A percentile compares a stretch with the other conserved stretches of the same genome.
These are phyloP conservation scores for Syncephalastrum racemosum DNA, from an alignment of 371 early-diverging fungal genomes.

Conservation along the genomic window DNA sequence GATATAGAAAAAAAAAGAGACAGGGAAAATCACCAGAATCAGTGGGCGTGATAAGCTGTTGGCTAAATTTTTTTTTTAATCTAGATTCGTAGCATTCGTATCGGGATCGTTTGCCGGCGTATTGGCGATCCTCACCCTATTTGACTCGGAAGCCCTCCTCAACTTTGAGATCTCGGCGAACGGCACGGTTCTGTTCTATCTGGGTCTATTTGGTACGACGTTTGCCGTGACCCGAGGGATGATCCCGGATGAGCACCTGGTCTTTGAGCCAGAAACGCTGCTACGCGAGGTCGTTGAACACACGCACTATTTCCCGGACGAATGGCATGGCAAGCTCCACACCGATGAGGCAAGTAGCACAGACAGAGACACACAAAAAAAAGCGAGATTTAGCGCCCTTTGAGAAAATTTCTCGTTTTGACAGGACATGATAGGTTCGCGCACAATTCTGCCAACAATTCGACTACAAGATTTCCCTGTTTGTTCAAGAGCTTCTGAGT, in stretches of 20 bases:
- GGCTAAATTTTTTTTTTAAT: neutral
- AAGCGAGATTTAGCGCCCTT: neutral
- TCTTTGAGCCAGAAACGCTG: conserved; percentile 78
- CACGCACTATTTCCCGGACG: conserved; percentile 88
- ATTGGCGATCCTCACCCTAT: conserved; percentile 75
- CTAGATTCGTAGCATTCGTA: conserved; percentile 86
- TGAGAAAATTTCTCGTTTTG: neutral
- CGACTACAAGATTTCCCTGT: conserved; percentile 76
- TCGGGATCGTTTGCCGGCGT: conserved; percentile 89
- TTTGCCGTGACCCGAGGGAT: conserved; percentile 82
- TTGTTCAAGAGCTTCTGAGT: conserved; percentile 81
- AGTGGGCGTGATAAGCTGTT: neutral
- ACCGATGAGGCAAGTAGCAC: conserved; percentile 65
- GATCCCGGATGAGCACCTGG: conserved; percentile 80
- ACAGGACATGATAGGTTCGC: conserved; percentile 58
- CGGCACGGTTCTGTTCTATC: conserved; percentile 86
- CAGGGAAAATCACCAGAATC: neutral
- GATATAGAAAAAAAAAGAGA: neutral
- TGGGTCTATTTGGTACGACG: conserved; percentile 85
- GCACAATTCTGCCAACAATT: conserved; percentile 80
- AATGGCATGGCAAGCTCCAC: conserved; percentile 85
- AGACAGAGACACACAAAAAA: neutral
- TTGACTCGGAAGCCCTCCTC: conserved; percentile 85
- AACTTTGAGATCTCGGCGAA: conserved; percentile 89
- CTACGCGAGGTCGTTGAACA: conserved; percentile 79